Conservation (phyloP, 2,329 filamentous ascomycete species). For the Fusarium duplospermum region DNA sequence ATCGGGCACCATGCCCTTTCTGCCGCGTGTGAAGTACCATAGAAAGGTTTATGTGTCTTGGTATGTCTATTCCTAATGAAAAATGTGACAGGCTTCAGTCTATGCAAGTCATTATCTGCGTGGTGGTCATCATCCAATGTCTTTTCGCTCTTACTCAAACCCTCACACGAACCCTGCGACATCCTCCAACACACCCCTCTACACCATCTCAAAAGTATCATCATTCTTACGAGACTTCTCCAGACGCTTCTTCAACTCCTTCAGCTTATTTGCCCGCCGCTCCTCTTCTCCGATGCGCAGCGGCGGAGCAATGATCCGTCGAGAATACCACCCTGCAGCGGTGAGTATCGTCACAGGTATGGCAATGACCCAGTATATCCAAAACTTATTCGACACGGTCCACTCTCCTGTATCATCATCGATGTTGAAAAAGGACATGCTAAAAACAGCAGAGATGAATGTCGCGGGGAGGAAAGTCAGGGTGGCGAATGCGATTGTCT, state of each 20-base stretch:
- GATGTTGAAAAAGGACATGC: constrained; percentile 57
- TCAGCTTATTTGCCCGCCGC: not conserved
- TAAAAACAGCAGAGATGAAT: constrained; percentile 61
- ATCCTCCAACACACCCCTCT: not conserved
- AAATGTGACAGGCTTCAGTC: not conserved
- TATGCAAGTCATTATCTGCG: not conserved
- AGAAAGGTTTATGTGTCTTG: not conserved
- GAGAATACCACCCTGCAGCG: constrained; percentile 31
- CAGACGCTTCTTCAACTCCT: not conserved
- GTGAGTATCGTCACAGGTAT: constrained; percentile 45
- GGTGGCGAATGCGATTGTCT: constrained; percentile 61
- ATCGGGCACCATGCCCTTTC: not conserved
- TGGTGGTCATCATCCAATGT: not conserved
- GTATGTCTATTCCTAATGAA: not conserved
- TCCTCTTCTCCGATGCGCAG: constrained; percentile 21
- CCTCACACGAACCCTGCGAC: not conserved
- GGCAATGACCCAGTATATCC: constrained; percentile 51
- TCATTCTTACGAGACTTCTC: not conserved
- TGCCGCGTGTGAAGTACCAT: not conserved
- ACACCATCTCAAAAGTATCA: not conserved
- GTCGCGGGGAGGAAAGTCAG: constrained; percentile 63
- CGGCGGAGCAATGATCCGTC: constrained; percentile 9
- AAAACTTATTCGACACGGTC: constrained; percentile 48
- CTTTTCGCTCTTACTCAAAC: not conserved
- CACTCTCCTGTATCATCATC: constrained; percentile 40